A percentile compares a stretch with the other conserved stretches of the same genome.
phyloP scores from a whole-genome alignment of 257 asterid species.

The Scutellaria baicalensis region DNA sequence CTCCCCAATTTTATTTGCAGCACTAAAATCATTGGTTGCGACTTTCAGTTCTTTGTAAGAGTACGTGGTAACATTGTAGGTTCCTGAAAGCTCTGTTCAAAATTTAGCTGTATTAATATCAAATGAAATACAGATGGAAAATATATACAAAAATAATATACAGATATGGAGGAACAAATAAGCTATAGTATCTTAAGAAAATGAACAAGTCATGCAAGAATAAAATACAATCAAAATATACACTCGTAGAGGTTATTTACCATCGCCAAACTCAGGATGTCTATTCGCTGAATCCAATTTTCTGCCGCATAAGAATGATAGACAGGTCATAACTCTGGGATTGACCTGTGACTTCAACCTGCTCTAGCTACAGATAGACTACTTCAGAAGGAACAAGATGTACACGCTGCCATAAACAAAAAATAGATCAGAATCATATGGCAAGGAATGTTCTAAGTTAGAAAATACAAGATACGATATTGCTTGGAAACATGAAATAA shows the following conservation, averaged over 20 bases:
- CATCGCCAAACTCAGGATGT: constrained; percentile 33
- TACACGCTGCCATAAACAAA: constrained; percentile 17
- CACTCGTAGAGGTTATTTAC: constrained; percentile 25
- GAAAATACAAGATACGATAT: not conserved
- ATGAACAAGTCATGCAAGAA: not conserved
- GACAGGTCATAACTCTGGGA: constrained; percentile 63
- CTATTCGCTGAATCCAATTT: constrained; percentile 17
- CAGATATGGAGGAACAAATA: not conserved
- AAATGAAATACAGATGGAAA: not conserved
- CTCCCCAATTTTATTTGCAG: constrained; percentile 73
- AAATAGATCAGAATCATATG: constrained; percentile 1
- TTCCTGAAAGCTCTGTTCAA: constrained; percentile 55
- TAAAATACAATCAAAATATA: not conserved
- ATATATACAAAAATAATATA: not conserved
- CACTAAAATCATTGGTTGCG: constrained; percentile 73
- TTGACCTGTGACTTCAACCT: constrained; percentile 16
- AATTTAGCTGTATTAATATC: constrained; percentile 23
- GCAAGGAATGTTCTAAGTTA: not conserved
- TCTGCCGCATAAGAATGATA: constrained; percentile 42
- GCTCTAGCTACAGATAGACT: constrained; percentile 1
- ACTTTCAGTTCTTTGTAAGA: constrained; percentile 62
- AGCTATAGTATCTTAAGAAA: not conserved
- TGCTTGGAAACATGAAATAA: not conserved
- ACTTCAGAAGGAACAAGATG: constrained; percentile 7
- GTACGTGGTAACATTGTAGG: constrained; percentile 50